These are phyloP conservation scores for Pyrrhoderma lamaoense DNA, from an alignment of 1,284 basidiomycete genomes.

Conservation along the genomic window DNA sequence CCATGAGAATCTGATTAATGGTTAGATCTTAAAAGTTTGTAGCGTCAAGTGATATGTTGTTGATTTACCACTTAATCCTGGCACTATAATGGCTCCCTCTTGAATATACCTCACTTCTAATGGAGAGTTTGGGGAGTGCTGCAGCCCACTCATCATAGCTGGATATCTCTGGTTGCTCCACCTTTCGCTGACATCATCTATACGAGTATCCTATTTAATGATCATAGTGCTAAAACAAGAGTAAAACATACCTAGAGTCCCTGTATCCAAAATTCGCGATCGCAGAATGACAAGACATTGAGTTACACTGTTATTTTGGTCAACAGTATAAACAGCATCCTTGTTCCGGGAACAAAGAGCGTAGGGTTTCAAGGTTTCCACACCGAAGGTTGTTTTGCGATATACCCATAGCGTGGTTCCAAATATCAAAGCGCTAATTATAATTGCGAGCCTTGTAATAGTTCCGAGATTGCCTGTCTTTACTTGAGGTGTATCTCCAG, in stretches of 20 bases:
- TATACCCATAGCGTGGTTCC: neutral
- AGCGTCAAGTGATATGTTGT: conserved; percentile 2
- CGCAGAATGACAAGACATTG: conserved; percentile 55
- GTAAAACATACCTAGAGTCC: conserved; percentile 42
- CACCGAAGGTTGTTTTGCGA: neutral
- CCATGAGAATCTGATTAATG: conserved; percentile 72
- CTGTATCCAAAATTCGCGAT: conserved; percentile 43
- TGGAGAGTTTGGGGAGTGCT: neutral
- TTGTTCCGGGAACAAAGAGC: conserved; percentile 51
- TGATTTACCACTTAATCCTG: conserved; percentile 56
- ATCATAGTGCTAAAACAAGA: conserved; percentile 11
- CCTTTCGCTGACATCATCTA: conserved; percentile 34
- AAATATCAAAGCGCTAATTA: conserved; percentile 1
- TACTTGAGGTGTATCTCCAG: neutral
- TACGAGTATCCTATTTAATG: conserved; percentile 10
- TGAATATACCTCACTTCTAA: conserved; percentile 36
- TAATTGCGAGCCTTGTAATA: neutral
- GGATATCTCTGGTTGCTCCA: conserved; percentile 15
- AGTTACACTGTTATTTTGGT: conserved; percentile 37
- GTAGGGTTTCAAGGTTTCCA: conserved; percentile 31
- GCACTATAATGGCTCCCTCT: conserved; percentile 51
- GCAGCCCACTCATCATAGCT: neutral
- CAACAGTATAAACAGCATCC: conserved; percentile 53
- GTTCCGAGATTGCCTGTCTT: neutral
- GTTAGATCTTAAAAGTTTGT: neutral